A percentile compares a stretch with the other conserved stretches of the same genome.
These are phyloP conservation scores for Phytophthora chlamydospora DNA, from an alignment of 352 stramenopile genomes.

Conservation along the genomic window DNA sequence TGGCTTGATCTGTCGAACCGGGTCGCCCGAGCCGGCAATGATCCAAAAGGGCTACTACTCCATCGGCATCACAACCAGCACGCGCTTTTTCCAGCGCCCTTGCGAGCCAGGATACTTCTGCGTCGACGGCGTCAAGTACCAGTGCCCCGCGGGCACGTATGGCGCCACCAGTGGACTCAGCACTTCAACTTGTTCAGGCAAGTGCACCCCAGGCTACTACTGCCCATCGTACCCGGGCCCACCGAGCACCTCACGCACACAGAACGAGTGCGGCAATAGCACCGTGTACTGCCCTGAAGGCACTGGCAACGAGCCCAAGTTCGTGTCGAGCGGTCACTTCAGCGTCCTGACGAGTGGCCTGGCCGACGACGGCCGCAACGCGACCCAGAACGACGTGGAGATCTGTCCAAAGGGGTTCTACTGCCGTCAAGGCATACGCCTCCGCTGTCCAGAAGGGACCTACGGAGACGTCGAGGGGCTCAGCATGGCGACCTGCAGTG, in stretches of 20 bases:
- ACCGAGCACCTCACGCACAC: constrained; percentile 47
- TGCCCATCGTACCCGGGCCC: constrained; percentile 68
- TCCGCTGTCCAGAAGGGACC: constrained; percentile 69
- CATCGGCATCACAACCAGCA: constrained; percentile 57
- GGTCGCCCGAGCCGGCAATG: constrained; percentile 35
- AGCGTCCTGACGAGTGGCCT: constrained; percentile 50
- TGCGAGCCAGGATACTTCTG: constrained; percentile 86
- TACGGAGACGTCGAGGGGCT: constrained; percentile 62
- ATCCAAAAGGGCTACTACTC: constrained; percentile 73
- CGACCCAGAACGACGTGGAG: constrained; percentile 55
- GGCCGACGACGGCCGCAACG: constrained; percentile 45
- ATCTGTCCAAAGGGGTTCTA: constrained; percentile 71
- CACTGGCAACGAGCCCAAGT: constrained; percentile 50
- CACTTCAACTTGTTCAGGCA: constrained; percentile 56
- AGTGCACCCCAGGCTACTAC: constrained; percentile 66
- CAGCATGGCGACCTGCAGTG: constrained; percentile 54
- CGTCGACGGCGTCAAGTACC: constrained; percentile 55
- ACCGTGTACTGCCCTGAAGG: constrained; percentile 64
- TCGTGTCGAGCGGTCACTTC: constrained; percentile 59
- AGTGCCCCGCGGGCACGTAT: constrained; percentile 80
- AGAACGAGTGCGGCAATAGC: constrained; percentile 56
- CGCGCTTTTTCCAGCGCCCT: constrained; percentile 59
- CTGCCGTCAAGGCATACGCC: constrained; percentile 71
- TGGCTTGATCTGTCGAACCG: constrained; percentile 58
- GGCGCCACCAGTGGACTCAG: constrained; percentile 52